Conservation (phyloP, 2,329 filamentous ascomycete genomes). For the Phyllosticta capitalensis region DNA sequence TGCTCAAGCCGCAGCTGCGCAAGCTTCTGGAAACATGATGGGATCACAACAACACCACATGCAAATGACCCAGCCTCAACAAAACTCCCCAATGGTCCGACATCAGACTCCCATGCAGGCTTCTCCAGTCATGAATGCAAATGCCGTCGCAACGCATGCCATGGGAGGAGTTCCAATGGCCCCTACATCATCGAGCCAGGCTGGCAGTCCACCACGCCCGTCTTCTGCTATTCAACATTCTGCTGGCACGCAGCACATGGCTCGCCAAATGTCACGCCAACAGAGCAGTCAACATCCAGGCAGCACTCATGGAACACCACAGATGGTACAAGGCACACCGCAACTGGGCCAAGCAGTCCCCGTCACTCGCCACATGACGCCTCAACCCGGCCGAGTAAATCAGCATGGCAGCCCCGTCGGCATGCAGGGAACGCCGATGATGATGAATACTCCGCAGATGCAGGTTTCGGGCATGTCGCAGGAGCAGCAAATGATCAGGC, state of each 20-base stretch:
- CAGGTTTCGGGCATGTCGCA: neutral
- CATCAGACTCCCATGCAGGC: conserved; percentile 39
- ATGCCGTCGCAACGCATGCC: conserved; percentile 20
- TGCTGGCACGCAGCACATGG: conserved; percentile 20
- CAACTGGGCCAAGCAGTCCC: conserved; percentile 29
- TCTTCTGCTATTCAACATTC: conserved; percentile 30
- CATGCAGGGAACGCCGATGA: conserved; percentile 27
- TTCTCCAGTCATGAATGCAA: conserved; percentile 32
- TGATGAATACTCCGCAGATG: conserved; percentile 26
- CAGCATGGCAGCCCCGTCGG: conserved; percentile 25
- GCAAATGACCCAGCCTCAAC: conserved; percentile 47
- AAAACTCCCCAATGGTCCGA: conserved; percentile 53
- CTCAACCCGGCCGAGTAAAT: conserved; percentile 28
- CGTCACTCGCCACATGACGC: conserved; percentile 28
- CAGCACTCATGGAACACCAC: conserved; percentile 29
- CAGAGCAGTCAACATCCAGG: conserved; percentile 22
- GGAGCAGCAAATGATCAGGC: conserved; percentile 1
- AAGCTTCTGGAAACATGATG: conserved; percentile 15
- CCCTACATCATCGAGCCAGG: conserved; percentile 28
- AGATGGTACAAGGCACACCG: conserved; percentile 29
- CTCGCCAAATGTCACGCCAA: conserved; percentile 29
- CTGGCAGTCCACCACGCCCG: conserved; percentile 29
- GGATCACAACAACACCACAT: conserved; percentile 16
- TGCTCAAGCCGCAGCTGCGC: conserved; percentile 21
- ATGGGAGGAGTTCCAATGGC: conserved; percentile 39